Percentiles rank a stretch among this genome's conserved stretches.
phyloP scores from a whole-genome alignment of 768 basidiomycete genomes.

The Tricholomella constricta region DNA sequence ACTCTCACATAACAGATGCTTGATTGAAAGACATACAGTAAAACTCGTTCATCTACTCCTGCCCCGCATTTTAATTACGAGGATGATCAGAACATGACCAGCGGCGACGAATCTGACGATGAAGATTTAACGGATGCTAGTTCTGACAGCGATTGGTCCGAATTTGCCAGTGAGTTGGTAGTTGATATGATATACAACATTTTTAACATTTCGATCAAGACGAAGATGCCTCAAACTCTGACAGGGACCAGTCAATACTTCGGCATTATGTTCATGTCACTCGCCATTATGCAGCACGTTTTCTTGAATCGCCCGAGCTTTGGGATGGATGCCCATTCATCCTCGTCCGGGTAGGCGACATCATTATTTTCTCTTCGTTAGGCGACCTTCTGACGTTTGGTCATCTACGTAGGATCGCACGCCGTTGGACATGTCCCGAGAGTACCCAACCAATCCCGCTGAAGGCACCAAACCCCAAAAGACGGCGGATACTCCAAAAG shows the following conservation, averaged over 20 bases:
- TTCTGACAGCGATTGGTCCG: constrained; percentile 52
- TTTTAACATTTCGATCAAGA: constrained; percentile 1
- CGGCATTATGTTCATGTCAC: constrained; percentile 50
- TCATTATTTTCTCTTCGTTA: neutral
- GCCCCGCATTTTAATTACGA: constrained; percentile 36
- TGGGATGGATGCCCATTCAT: constrained; percentile 54
- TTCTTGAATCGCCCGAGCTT: constrained; percentile 33
- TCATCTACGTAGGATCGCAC: constrained; percentile 24
- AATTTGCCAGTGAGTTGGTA: constrained; percentile 38
- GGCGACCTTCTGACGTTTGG: neutral
- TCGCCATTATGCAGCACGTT: constrained; percentile 46
- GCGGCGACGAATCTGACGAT: constrained; percentile 80
- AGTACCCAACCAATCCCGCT: neutral
- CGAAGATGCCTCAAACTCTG: constrained; percentile 19
- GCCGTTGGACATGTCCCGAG: constrained; percentile 11
- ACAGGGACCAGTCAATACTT: constrained; percentile 30
- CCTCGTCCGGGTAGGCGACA: constrained; percentile 40
- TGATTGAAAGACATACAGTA: constrained; percentile 33
- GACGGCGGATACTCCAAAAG: neutral
- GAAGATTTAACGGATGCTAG: constrained; percentile 63
- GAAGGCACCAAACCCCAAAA: neutral
- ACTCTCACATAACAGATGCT: neutral
- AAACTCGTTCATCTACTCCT: constrained; percentile 52
- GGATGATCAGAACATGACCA: constrained; percentile 55
- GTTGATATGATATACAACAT: neutral